phyloP scores from a whole-genome alignment of 371 early-diverging fungal genomes.

The Dichotomocladium elegans region DNA sequence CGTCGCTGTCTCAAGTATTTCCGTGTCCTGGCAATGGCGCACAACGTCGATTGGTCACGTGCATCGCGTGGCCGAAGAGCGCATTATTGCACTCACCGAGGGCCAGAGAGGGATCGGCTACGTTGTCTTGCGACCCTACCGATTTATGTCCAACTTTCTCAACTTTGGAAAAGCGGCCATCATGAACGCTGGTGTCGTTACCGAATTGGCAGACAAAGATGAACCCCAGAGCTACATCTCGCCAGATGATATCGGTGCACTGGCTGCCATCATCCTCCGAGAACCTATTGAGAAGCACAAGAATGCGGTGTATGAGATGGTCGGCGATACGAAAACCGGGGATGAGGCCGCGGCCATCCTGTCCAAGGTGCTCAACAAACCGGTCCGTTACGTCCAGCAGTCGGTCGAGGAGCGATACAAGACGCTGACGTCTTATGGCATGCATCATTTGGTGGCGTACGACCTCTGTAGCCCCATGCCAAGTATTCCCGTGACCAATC shows the following conservation, averaged over 20 bases:
- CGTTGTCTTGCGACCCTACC: conserved; percentile 9
- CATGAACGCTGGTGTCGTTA: background rate
- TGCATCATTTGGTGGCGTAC: conserved; percentile 2
- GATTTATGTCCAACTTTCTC: conserved; percentile 13
- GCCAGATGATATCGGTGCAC: conserved; percentile 10
- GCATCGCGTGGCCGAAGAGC: conserved; percentile 23
- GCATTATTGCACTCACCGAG: conserved; percentile 17
- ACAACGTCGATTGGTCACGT: conserved; percentile 10
- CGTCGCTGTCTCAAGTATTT: conserved; percentile 23
- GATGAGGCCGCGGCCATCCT: conserved; percentile 8
- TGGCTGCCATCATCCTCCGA: conserved; percentile 8
- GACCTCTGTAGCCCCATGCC: background rate
- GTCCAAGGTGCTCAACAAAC: conserved; percentile 1
- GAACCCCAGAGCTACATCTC: conserved; percentile 7
- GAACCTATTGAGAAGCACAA: conserved; percentile 18
- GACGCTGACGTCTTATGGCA: background rate
- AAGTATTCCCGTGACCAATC: background rate
- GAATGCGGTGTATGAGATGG: conserved; percentile 13
- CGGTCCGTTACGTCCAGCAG: conserved; percentile 2
- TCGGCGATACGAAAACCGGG: background rate
- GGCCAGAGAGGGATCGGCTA: conserved; percentile 12
- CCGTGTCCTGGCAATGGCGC: conserved; percentile 21
- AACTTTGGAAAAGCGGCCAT: background rate
- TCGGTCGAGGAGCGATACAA: conserved; percentile 5
- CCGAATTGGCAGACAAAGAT: background rate